phyloP scores from a whole-genome alignment of 2,329 filamentous ascomycete genomes.

The Pseudogymnoascus verrucosus region DNA sequence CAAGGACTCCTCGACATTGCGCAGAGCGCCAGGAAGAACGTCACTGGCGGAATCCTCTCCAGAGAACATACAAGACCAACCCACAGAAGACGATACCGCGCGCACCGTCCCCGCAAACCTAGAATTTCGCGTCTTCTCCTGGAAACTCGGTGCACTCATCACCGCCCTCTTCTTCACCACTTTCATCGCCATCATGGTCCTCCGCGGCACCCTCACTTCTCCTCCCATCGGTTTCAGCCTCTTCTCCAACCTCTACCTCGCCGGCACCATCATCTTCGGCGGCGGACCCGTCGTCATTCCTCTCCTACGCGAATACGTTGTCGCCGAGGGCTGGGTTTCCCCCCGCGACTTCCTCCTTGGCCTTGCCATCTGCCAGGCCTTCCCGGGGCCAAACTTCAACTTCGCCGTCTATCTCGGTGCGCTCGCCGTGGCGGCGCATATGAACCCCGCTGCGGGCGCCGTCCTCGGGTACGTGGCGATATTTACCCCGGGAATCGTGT shows the following conservation, averaged over 20 bases:
- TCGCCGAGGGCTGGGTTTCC: slow-evolving; percentile 61
- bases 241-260: slow-evolving; percentile 67
- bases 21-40: background rate
- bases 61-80: background rate
- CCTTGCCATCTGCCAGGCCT: slow-evolving; percentile 62
- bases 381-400: slow-evolving; percentile 57
- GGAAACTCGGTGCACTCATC: slow-evolving; percentile 36
- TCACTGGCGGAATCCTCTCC: background rate
- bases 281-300: slow-evolving; percentile 60
- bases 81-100: background rate
- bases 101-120: slow-evolving; percentile 13
- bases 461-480: slow-evolving; percentile 45
- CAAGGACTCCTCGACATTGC: background rate
- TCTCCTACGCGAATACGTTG: slow-evolving; percentile 53
- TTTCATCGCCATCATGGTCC: slow-evolving; percentile 49
- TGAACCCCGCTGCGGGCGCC: slow-evolving; percentile 27
- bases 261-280: slow-evolving; percentile 50
- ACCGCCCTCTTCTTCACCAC: slow-evolving; percentile 43
- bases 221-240: slow-evolving; percentile 46
- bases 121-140: slow-evolving; percentile 30
- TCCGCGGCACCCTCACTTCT: slow-evolving; percentile 36
- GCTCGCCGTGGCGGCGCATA: slow-evolving; percentile 34
- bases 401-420: slow-evolving; percentile 52
- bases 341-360: slow-evolving; percentile 65
- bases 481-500: slow-evolving; percentile 42